Base-by-base conservation (phyloP, 75 land plant species). In the Cupressus sempervirens region DNA sequence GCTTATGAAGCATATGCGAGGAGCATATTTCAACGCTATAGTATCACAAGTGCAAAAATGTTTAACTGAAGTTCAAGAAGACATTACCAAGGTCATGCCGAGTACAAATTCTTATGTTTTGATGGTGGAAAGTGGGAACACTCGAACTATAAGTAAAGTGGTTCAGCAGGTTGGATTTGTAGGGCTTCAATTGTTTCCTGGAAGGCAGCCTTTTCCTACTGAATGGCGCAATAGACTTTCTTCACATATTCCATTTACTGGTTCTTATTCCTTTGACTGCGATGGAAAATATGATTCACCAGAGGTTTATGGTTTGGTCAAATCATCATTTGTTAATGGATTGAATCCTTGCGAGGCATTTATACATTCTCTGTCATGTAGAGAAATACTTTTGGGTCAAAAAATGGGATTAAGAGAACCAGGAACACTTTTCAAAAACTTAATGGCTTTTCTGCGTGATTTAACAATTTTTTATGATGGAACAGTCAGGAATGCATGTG, bases 381-480 rank as follows among this genome's bases (percentile, higher is more conserved):
- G 99, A 82, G 95, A 95, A 81, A 90, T 88, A 12, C 85, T 91
- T 10, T 89, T 94, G 20, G 93, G 94, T 4, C 91, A 94, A 52
- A 89, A 92, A 3, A 91, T 96, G 85, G 95, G 94, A 67, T 85
- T 96, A 34, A 85, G 91, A 85, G 97, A 98, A 89, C 98, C 98
- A 80, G 99, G 98, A n/a, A 89, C 88, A 4, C 88, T 98, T 45
- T 98, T 96, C 76, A 98, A 96, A 77, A 92, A 91, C 54, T 80
- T 98, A 76, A 96, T 98, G 99, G 94, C 96, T 2, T 92, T 96
- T 73, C 90, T 95, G 13, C 88, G 98, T n/a, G 98, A 98, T 88
- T 89, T 96, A 50, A 89, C 90, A 11, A 88, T 96, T 26, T 89
- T 91, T 58, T 95, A 96, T 87, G 99, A 98, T 91, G 95, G 96